Evolutionary conservation across 169 alveolate species (phyloP).

Genomic region (Plasmodium knowlesi): DNA sequence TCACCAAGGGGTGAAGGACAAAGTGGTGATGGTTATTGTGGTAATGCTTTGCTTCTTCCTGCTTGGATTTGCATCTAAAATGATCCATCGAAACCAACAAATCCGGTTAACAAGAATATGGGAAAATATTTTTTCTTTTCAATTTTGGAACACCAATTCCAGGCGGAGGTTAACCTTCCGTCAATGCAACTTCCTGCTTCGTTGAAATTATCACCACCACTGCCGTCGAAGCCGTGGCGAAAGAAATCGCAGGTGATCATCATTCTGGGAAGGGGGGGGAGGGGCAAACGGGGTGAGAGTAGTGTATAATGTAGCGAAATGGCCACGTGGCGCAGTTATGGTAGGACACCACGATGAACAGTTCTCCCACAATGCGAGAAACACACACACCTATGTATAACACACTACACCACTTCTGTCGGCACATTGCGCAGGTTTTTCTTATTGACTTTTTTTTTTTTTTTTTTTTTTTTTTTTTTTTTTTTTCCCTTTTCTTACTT

Average conservation of each 20-base stretch:
- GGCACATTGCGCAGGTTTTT: not conserved
- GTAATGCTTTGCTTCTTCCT: not conserved
- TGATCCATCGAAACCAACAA: slow-evolving; percentile 93
- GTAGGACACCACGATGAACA: not conserved
- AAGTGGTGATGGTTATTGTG: not conserved
- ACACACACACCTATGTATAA: not conserved
- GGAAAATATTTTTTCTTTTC: slow-evolving; percentile 93
- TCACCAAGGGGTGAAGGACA: not conserved
- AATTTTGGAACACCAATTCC: slow-evolving; percentile 94
- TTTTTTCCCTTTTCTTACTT: slow-evolving; percentile 58
- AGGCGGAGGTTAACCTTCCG: slow-evolving; percentile 94
- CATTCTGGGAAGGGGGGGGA: slow-evolving; percentile 64
- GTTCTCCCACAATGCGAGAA: not conserved
- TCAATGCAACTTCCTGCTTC: slow-evolving; percentile 97
- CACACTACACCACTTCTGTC: not conserved
- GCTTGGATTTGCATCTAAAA: slow-evolving; percentile 42
- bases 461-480: not conserved
- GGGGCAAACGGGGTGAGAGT: not conserved
- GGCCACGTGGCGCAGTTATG: not conserved
- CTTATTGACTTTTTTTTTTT: not conserved
- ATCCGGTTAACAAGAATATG: slow-evolving; percentile 92
- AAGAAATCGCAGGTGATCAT: slow-evolving; percentile 92
- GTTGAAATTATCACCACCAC: slow-evolving; percentile 95
- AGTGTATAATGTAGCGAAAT: not conserved
- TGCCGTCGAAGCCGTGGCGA: slow-evolving; percentile 95